Evolutionary conservation across 352 stramenopile species (phyloP), one percentile per base, ranked within the genome.

Genomic region (Globisporangium heterothallicum): DNA sequence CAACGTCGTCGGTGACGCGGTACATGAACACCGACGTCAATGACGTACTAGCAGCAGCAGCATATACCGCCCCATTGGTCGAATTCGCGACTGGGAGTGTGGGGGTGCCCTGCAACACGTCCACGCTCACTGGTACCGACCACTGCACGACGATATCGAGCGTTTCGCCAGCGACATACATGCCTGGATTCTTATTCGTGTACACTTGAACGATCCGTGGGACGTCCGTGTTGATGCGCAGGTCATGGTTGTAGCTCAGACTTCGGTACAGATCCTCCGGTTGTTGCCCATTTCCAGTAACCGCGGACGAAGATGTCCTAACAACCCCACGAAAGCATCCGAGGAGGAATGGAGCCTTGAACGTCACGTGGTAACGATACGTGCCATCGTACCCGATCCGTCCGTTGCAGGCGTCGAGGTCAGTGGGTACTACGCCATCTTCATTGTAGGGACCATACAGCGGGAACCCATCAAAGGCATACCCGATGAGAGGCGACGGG

Each of bases 381-480:
- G 61, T 76, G 0, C 81, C 81, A 34, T 87, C 76, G 10, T 85
- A 65, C 4, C 76, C 74, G 10, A 75, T 38, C 4, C 76, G 74
- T 8, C 81, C 78, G 54, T 88, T 87, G 56, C 81, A 92, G 4
- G 42, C 60, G n/a, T 92, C 81, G 0, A 92, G 52, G 44, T 83
- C 74, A 1, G 34, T 73, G 6, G 81, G 72, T 1, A 59, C n/a
- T 5, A 55, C 53, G 2, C 78, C 77, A 21, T 68, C 67, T 36
- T 84, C 73, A 6, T 48, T 63, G 49, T 76, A 86, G 4, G 68
- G 69, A 12, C 76, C 79, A 18, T 89, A 91, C 9, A 93, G 35
- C 14, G 83, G 79, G 43, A 88, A 93, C 0, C 83, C 83, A 35
- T 93, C 83, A 2, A 89, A 63, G 7, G 76, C 79, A 42, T 82